Percentiles rank a stretch among this genome's conserved stretches.
Evolutionary conservation across 805 yeast genomes (phyloP).

Genomic region (Candida sakaeoensis): DNA sequence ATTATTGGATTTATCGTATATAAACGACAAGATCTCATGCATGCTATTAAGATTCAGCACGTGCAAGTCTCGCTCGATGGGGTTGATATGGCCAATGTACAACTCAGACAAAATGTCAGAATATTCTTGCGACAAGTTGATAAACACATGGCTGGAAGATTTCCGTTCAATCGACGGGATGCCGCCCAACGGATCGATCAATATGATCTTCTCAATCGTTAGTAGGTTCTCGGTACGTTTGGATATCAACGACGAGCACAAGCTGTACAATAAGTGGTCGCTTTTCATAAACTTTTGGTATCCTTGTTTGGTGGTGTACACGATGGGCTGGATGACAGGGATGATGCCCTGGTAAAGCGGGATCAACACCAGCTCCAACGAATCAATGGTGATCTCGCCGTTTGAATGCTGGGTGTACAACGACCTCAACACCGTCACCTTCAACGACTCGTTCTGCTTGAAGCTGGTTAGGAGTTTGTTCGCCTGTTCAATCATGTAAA

Average conservation of each 20-base stretch:
- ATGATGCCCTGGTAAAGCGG: conserved; percentile 44
- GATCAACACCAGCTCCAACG: conserved; percentile 31
- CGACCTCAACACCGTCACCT: conserved; percentile 25
- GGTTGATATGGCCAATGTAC: conserved; percentile 50
- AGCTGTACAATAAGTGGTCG: conserved; percentile 21
- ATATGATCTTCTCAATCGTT: conserved; percentile 78
- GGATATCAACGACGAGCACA: conserved; percentile 24
- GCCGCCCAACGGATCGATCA: conserved; percentile 83
- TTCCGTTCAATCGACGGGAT: conserved; percentile 83
- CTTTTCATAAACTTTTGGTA: conserved; percentile 24
- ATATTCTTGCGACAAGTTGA: conserved; percentile 81
- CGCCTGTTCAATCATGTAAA: conserved; percentile 29
- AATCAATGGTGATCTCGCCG: conserved; percentile 15
- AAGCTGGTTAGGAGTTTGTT: conserved; percentile 20
- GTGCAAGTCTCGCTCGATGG: conserved; percentile 50
- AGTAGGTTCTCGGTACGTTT: conserved; percentile 22
- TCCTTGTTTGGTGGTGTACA: conserved; percentile 30
- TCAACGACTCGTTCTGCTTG: conserved; percentile 16
- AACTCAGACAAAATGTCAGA: conserved; percentile 62
- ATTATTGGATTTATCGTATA: conserved; percentile 40
- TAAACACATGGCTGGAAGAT: conserved; percentile 79
- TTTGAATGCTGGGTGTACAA: conserved; percentile 18
- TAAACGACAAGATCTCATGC: conserved; percentile 48
- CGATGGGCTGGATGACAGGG: conserved; percentile 67
- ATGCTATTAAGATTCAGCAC: conserved; percentile 63